Conservation (phyloP, 768 basidiomycete genomes). For the Gymnopilus junonius region DNA sequence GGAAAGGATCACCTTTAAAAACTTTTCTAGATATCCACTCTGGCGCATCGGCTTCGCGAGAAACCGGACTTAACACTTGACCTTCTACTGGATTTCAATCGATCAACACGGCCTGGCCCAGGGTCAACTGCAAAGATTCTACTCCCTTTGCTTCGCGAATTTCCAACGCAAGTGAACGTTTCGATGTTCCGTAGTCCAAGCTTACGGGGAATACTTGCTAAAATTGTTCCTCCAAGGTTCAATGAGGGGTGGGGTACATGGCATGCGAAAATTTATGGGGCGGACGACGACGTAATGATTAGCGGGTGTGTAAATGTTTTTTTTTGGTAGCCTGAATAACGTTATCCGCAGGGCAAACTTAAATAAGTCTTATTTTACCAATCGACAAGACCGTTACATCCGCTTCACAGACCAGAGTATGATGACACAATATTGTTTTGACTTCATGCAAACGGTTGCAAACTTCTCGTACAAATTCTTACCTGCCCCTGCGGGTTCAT, state of each 20-base stretch:
- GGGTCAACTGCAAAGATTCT: slow-evolving; percentile 71
- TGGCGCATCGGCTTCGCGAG: slow-evolving; percentile 59
- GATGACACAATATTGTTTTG: slow-evolving; percentile 83
- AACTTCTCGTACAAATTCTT: slow-evolving; percentile 72
- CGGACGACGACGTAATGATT: slow-evolving; percentile 90
- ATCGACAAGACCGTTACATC: slow-evolving; percentile 95
- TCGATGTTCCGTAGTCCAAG: slow-evolving; percentile 90
- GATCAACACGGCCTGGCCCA: slow-evolving; percentile 75
- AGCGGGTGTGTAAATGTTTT: slow-evolving; percentile 66
- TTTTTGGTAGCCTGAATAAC: neutral
- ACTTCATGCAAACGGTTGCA: slow-evolving; percentile 71
- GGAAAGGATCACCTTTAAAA: neutral
- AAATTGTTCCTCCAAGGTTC: slow-evolving; percentile 86
- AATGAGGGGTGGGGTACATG: slow-evolving; percentile 99
- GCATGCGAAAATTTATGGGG: slow-evolving; percentile 97
- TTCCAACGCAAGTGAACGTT: slow-evolving; percentile 74
- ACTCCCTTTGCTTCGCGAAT: slow-evolving; percentile 72
- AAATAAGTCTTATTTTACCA: slow-evolving; percentile 89
- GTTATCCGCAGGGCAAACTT: slow-evolving; percentile 89
- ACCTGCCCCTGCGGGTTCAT: slow-evolving; percentile 19
- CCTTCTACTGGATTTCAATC: slow-evolving; percentile 81
- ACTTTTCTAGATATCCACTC: slow-evolving; percentile 66
- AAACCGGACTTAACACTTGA: slow-evolving; percentile 69
- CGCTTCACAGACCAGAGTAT: slow-evolving; percentile 62
- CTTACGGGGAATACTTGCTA: slow-evolving; percentile 72